A percentile compares a stretch with the other conserved stretches of the same genome.
Conservation (phyloP, 257 asterid species). For the Nicotiana knightiana region DNA sequence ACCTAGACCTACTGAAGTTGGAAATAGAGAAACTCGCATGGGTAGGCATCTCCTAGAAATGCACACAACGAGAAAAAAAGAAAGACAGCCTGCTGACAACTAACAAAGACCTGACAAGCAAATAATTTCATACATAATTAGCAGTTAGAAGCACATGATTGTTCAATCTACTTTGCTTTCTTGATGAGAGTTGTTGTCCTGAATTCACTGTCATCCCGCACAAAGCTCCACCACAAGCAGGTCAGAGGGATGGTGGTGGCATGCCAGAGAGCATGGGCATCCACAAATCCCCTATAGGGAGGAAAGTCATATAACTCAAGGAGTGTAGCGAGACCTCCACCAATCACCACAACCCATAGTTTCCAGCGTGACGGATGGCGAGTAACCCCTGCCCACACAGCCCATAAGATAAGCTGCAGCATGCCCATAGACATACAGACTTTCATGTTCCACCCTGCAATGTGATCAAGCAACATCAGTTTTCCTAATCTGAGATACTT, state of each 20-base stretch:
- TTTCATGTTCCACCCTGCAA: slow-evolving; percentile 72
- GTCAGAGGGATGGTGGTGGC: slow-evolving; percentile 74
- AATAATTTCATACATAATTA: background rate
- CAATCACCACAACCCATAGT: slow-evolving; percentile 60
- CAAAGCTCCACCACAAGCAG: slow-evolving; percentile 81
- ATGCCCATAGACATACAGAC: slow-evolving; percentile 55
- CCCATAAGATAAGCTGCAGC: slow-evolving; percentile 53
- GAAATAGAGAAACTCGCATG: slow-evolving; percentile 42
- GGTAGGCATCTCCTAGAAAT: slow-evolving; percentile 27
- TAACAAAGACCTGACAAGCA: slow-evolving; percentile 13
- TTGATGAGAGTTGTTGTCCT: slow-evolving; percentile 52
- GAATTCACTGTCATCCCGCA: slow-evolving; percentile 63
- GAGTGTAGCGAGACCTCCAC: slow-evolving; percentile 57
- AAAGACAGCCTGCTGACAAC: slow-evolving; percentile 13
- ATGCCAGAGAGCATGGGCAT: slow-evolving; percentile 83
- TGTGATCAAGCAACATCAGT: background rate
- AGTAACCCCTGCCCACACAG: slow-evolving; percentile 63
- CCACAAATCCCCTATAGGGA: slow-evolving; percentile 58
- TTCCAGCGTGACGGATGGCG: slow-evolving; percentile 68
- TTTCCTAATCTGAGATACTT: background rate
- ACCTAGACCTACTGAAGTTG: slow-evolving; percentile 16
- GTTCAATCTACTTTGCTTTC: slow-evolving; percentile 44
- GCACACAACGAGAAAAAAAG: slow-evolving; percentile 32
- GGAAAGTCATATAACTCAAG: slow-evolving; percentile 80
- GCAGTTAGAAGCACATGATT: background rate